Conservation (phyloP, 345 rosid genomes). For the Eutrema heterophyllum region DNA sequence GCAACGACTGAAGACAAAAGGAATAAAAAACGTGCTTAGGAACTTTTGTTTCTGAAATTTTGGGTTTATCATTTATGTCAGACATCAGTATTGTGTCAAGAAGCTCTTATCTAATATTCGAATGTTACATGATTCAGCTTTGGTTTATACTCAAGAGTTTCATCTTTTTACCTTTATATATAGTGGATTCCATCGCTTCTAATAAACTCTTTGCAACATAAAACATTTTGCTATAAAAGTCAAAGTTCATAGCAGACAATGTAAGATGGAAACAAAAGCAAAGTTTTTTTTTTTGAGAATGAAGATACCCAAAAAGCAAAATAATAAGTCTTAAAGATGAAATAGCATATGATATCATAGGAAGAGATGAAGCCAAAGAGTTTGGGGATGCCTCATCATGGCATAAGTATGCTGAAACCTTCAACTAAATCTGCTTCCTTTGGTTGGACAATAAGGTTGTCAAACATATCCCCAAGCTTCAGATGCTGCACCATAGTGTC, state of each 20-base stretch:
- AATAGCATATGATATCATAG: not conserved
- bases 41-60: not conserved
- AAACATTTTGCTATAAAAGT: not conserved
- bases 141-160: too few species aligned
- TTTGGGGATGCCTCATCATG: constrained; percentile 22
- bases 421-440: constrained; percentile 35
- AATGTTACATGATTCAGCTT: not conserved
- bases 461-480: constrained; percentile 29
- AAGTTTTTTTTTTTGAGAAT: not conserved
- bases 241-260: not conserved
- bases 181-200: too few species aligned
- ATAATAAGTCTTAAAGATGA: not conserved
- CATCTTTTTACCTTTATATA: too few species aligned
- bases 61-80: not conserved
- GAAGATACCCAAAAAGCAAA: not conserved
- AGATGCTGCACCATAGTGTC: constrained; percentile 30
- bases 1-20: not conserved
- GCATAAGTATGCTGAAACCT: constrained; percentile 27
- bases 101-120: not conserved
- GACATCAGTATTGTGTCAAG: not conserved
- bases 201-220: not conserved
- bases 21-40: not conserved
- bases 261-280: not conserved
- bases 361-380: not conserved
- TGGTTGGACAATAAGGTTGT: constrained; percentile 28